These are phyloP conservation scores for Chloropicon primus DNA, from an alignment of 139 green algal genomes.

Conservation along the genomic window DNA sequence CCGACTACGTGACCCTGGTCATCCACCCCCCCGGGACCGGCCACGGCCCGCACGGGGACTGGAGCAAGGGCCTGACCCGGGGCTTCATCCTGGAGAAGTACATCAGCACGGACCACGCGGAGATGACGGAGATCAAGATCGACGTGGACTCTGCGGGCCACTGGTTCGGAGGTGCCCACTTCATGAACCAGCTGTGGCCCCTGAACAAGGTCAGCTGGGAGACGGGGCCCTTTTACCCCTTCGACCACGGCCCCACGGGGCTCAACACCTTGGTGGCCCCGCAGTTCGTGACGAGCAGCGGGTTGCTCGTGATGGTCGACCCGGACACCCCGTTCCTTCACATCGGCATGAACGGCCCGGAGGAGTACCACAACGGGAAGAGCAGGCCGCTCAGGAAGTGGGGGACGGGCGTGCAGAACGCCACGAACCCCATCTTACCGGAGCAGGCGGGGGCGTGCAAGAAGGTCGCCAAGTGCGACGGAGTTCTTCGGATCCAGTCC, in stretches of 20 bases:
- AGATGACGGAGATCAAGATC: slow-evolving; percentile 26
- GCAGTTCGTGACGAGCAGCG: slow-evolving; percentile 42
- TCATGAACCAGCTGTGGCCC: slow-evolving; percentile 51
- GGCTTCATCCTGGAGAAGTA: not conserved
- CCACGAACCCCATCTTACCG: slow-evolving; percentile 7
- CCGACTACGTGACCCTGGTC: not conserved
- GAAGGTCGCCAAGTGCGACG: slow-evolving; percentile 21
- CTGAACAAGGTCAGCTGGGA: slow-evolving; percentile 37
- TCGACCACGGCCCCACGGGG: slow-evolving; percentile 52
- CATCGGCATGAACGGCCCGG: slow-evolving; percentile 44
- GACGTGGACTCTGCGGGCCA: slow-evolving; percentile 26
- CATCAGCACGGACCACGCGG: not conserved
- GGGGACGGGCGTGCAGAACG: slow-evolving; percentile 38
- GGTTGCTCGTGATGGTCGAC: slow-evolving; percentile 39
- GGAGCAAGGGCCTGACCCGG: not conserved
- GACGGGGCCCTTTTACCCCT: slow-evolving; percentile 39
- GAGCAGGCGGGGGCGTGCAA: slow-evolving; percentile 22
- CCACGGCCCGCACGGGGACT: not conserved
- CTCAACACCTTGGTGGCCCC: slow-evolving; percentile 36
- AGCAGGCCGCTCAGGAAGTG: slow-evolving; percentile 13
- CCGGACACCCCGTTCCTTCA: slow-evolving; percentile 45
- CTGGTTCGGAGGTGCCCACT: slow-evolving; percentile 47
- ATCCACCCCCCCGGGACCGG: not conserved
- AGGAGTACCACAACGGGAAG: not conserved
- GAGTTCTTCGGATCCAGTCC: slow-evolving; percentile 37